Percentiles rank a stretch among this genome's conserved stretches.
Conservation (phyloP, 768 basidiomycete species). For the Stropharia rugosoannulata region DNA sequence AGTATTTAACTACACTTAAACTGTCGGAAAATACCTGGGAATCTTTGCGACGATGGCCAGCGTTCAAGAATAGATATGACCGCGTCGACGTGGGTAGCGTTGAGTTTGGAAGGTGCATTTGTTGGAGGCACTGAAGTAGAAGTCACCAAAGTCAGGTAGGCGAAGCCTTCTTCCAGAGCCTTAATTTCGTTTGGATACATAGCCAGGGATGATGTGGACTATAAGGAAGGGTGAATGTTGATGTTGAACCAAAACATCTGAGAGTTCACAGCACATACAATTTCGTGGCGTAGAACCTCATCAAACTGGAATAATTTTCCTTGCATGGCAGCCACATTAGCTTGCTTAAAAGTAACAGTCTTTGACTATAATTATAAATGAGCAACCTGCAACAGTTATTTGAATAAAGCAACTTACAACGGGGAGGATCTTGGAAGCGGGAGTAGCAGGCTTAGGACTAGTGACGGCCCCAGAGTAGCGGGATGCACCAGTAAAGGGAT, state of each 20-base stretch:
- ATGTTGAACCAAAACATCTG: neutral
- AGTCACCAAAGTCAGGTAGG: conserved; percentile 52
- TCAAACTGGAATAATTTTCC: conserved; percentile 77
- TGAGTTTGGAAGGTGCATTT: conserved; percentile 33
- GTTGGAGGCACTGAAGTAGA: conserved; percentile 36
- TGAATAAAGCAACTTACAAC: conserved; percentile 35
- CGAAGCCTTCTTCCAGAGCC: conserved; percentile 61
- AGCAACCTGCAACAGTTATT: neutral
- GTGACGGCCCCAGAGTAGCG: too few relatives aligned
- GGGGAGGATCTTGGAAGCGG: conserved; percentile 45
- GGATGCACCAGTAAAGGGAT: too few relatives aligned
- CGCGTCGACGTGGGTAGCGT: conserved; percentile 54
- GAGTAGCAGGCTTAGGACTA: conserved; percentile 13
- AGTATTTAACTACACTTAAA: neutral
- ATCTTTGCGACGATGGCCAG: conserved; percentile 73
- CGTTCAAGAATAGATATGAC: conserved; percentile 65
- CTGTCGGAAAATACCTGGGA: conserved; percentile 53
- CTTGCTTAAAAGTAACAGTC: conserved; percentile 82
- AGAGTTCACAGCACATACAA: conserved; percentile 43
- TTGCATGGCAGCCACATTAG: conserved; percentile 74
- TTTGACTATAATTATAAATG: conserved; percentile 42
- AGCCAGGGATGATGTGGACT: conserved; percentile 73
- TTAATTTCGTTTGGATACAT: conserved; percentile 65
- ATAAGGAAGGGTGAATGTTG: neutral
- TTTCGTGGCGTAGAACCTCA: conserved; percentile 62